phyloP scores from a whole-genome alignment of 2,329 filamentous ascomycete genomes.

The Fusarium sp. region DNA sequence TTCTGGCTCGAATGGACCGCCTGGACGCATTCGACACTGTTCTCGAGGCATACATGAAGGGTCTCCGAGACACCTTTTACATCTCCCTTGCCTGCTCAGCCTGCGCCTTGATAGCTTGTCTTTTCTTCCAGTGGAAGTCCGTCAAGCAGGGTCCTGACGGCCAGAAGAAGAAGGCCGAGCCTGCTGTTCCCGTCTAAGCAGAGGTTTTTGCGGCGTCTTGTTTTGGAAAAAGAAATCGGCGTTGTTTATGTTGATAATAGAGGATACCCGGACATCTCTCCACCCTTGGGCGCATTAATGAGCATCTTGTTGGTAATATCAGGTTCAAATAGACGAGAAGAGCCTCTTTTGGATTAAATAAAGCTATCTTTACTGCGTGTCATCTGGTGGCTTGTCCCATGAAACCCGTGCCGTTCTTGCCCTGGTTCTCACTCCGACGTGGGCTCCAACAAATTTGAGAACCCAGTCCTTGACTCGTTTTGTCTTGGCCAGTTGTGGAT shows the following conservation, averaged over 20 bases:
- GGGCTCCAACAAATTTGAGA: constrained; percentile 67
- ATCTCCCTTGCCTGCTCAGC: constrained; percentile 59
- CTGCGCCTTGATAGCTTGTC: constrained; percentile 54
- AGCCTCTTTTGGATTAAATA: constrained; percentile 12
- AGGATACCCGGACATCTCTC: constrained; percentile 42
- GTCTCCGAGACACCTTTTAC: constrained; percentile 60
- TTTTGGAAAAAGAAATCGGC: constrained; percentile 21
- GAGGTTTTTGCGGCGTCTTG: background rate
- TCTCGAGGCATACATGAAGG: constrained; percentile 58
- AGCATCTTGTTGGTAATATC: background rate
- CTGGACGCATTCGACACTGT: constrained; percentile 54
- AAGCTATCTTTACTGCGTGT: constrained; percentile 48
- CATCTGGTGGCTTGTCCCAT: constrained; percentile 54
- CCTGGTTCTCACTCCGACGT: constrained; percentile 31
- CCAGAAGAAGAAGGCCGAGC: constrained; percentile 41
- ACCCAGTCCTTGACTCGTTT: constrained; percentile 78
- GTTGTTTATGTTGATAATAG: constrained; percentile 31
- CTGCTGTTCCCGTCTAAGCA: constrained; percentile 39
- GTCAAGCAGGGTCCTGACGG: constrained; percentile 55
- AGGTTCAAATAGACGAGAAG: background rate
- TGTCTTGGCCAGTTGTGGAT: constrained; percentile 68
- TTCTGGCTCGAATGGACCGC: constrained; percentile 54
- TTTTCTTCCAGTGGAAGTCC: constrained; percentile 61
- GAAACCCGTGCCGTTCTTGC: constrained; percentile 34
- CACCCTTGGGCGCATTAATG: constrained; percentile 28